Percentiles rank a stretch among this genome's conserved stretches.
Evolutionary conservation across 257 asterid genomes (phyloP).

Genomic region (Dorcoceras hygrometricum): DNA sequence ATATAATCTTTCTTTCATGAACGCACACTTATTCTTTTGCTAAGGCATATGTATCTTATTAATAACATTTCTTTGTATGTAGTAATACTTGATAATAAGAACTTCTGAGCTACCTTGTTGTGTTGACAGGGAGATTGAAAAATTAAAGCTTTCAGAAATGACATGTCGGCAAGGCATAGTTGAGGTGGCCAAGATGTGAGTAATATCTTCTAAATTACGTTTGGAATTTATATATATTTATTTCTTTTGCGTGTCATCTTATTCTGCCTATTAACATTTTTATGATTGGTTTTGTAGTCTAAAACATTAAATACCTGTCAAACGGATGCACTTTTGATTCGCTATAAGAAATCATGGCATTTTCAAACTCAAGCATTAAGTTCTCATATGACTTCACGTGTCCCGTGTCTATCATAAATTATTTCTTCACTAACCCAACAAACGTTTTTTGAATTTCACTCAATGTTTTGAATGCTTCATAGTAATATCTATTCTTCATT

Average conservation of each 20-base stretch:
- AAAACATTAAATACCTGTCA: not conserved
- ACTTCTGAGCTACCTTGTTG: constrained; percentile 14
- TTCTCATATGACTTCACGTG: not conserved
- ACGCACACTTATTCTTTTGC: not conserved
- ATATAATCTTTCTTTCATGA: constrained; percentile 1
- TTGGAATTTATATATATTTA: constrained; percentile 3
- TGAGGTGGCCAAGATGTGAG: constrained; percentile 97
- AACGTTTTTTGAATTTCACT: not conserved
- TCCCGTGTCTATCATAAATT: not conserved
- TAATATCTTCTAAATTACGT: constrained; percentile 20
- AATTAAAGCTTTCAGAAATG: constrained; percentile 89
- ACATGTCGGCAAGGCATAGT: constrained; percentile 91
- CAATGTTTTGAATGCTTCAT: not conserved
- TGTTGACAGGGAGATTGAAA: constrained; percentile 75
- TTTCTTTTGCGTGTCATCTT: not conserved
- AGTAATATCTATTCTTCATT: not conserved
- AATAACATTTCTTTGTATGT: not conserved
- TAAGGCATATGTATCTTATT: constrained; percentile 10
- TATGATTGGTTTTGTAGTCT: constrained; percentile 4
- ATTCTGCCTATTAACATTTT: constrained; percentile 5
- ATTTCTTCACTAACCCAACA: not conserved
- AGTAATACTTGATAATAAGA: constrained; percentile 21
- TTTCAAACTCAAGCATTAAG: not conserved
- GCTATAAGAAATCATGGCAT: not conserved
- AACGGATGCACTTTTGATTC: not conserved